Evolutionary conservation across 805 yeast species (phyloP), one percentile per base, ranked within the genome.

Genomic region (Cyberlindnera veronae): DNA sequence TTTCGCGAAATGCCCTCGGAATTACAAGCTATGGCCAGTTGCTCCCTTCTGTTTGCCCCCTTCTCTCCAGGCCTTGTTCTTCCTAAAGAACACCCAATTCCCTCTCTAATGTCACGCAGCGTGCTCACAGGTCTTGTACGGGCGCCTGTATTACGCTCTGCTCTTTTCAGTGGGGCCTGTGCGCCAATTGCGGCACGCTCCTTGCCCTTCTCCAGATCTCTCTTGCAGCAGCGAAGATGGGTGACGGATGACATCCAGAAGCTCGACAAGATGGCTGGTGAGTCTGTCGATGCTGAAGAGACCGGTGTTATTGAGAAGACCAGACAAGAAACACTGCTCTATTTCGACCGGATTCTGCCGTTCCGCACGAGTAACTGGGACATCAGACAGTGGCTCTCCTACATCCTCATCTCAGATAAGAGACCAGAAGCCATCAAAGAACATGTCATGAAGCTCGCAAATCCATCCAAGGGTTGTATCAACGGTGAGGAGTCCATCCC

Each of bases 291-390:
- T 31, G 79, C 77, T 3, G 72, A 68, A 12, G 76, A 67, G 28
- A 77, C 83, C 0, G 84, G 83, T 55, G 74, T 77, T 29, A 76
- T 77, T 37, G 67, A 68, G 31, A 74, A 74, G 48, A 63, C 69
- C 6, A 67, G 65, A 29, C 58, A 69, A 47, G 78, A 76, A 53
- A 66, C 81, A 0, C 53, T 81, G 42, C 45, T 81, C 10, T 81
- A 75, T 51, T 79, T 76, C 49, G 83, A 76, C 45, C 74, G 74
- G 35, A 61, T 79, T 6, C 67, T 74, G 29, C 79, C 82, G 1
- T 57, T 57, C 45, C 53, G 71, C 24, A 63, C 71, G 2, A 55
- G 65, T 3, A 57, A 67, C 27, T 74, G 74, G 72, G 77, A 74
- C 45, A 48, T 72, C 10, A 62, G 67, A 22, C 74, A 67, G 38